Percentiles rank a stretch among this genome's conserved stretches.
Evolutionary conservation across 1,139 yeast species (phyloP).

Genomic region (Saccharomyces uvarum): DNA sequence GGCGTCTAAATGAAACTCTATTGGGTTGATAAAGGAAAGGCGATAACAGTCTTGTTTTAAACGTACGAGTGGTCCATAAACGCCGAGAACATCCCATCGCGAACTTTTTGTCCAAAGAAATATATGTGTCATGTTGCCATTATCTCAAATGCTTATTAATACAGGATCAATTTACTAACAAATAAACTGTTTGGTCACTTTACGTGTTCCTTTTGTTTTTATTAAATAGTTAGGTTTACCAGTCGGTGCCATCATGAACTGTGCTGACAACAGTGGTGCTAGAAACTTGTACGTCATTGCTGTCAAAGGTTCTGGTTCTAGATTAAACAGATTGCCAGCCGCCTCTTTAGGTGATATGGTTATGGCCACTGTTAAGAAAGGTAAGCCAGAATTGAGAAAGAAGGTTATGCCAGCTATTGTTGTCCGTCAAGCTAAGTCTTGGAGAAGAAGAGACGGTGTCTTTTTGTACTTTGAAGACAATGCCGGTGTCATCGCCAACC

Average conservation of each 20-base stretch:
- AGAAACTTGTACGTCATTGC: slow-evolving; percentile 98
- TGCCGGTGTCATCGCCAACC: slow-evolving; percentile 99
- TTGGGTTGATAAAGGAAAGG: not conserved
- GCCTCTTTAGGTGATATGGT: slow-evolving; percentile 99
- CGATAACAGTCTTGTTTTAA: not conserved
- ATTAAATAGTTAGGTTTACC: slow-evolving; percentile 85
- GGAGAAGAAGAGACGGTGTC: slow-evolving; percentile 99
- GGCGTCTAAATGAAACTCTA: no score
- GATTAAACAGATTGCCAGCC: slow-evolving; percentile 99
- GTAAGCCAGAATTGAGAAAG: slow-evolving; percentile 99
- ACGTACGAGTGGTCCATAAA: not conserved
- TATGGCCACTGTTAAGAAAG: slow-evolving; percentile 99
- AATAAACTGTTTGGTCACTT: slow-evolving; percentile 1
- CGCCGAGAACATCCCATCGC: not conserved
- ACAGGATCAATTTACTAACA: slow-evolving; percentile 18
- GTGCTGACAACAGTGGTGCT: slow-evolving; percentile 99
- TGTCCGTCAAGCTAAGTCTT: slow-evolving; percentile 98
- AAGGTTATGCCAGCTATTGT: slow-evolving; percentile 99
- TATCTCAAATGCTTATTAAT: not conserved
- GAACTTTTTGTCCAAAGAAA: not conserved
- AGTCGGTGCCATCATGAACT: slow-evolving; percentile 99
- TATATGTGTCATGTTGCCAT: not conserved
- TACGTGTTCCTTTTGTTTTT: slow-evolving; percentile 5
- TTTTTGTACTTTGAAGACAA: slow-evolving; percentile 99
- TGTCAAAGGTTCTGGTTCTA: slow-evolving; percentile 99